Evolutionary conservation across 2,329 filamentous ascomycete species (phyloP).

Genomic region (Fusarium sp.): DNA sequence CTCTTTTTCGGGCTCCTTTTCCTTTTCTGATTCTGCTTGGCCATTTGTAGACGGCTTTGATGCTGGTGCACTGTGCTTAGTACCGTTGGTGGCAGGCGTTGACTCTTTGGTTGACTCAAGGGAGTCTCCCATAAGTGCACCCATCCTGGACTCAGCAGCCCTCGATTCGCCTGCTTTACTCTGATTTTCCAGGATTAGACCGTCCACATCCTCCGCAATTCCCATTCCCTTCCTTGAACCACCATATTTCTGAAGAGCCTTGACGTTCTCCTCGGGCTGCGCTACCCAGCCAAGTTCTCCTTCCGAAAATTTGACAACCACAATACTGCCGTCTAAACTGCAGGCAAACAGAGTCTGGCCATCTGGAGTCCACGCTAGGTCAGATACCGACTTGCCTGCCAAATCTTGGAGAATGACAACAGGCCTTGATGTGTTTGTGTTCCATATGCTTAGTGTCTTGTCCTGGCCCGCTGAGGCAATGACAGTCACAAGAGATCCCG

Average conservation of each 20-base stretch:
- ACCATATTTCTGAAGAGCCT: constrained; percentile 92
- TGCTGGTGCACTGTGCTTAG: constrained; percentile 58
- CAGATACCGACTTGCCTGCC: constrained; percentile 90
- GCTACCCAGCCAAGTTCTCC: constrained; percentile 93
- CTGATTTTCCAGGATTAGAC: constrained; percentile 86
- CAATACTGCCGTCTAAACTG: constrained; percentile 89
- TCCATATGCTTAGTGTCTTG: constrained; percentile 97
- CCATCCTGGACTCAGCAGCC: constrained; percentile 95
- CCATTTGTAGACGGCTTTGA: constrained; percentile 59
- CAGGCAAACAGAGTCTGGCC: constrained; percentile 88
- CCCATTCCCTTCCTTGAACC: constrained; percentile 88
- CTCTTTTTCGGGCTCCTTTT: constrained; percentile 53
- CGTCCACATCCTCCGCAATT: constrained; percentile 92
- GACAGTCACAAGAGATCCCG: constrained; percentile 79
- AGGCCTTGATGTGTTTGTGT: constrained; percentile 92
- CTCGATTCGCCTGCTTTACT: constrained; percentile 92
- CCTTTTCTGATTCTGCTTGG: constrained; percentile 52
- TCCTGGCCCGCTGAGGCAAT: constrained; percentile 98
- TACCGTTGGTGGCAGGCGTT: constrained; percentile 63
- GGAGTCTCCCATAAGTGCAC: constrained; percentile 94
- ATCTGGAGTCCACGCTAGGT: constrained; percentile 93
- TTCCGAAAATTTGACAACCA: constrained; percentile 83
- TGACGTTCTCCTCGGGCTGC: constrained; percentile 88
- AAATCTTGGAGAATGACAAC: constrained; percentile 92
- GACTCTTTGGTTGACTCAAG: constrained; percentile 67